phyloP scores from a whole-genome alignment of 1,284 basidiomycete genomes.

The Sporisorium iseilematis-ciliati region DNA sequence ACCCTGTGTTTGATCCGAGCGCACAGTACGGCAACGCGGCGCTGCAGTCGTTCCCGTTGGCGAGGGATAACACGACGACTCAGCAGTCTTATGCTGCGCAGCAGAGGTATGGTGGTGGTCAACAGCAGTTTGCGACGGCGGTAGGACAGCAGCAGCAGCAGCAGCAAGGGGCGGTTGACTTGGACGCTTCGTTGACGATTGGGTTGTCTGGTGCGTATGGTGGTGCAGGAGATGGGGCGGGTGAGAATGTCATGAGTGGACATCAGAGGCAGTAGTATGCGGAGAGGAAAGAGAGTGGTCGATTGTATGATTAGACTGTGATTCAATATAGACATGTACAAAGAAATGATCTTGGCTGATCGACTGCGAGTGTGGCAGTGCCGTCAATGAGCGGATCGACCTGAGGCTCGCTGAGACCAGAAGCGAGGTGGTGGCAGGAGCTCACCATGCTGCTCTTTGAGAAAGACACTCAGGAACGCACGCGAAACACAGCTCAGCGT shows the following conservation, averaged over 20 bases:
- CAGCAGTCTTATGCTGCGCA: conserved; percentile 5
- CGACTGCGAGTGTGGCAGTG: too few relatives aligned
- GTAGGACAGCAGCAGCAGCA: not conserved
- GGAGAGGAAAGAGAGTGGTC: not conserved
- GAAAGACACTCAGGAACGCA: not conserved
- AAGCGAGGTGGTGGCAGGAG: too few relatives aligned
- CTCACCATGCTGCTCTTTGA: too few relatives aligned
- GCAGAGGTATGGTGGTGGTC: not conserved
- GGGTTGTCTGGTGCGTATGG: conserved; percentile 1
- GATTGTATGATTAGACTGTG: not conserved
- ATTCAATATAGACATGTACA: too few relatives aligned
- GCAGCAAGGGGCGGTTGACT: not conserved
- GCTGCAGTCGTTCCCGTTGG: not conserved
- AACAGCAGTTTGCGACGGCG: conserved; percentile 1
- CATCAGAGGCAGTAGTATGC: not conserved
- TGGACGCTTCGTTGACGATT: conserved; percentile 29
- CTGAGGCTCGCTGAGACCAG: too few relatives aligned
- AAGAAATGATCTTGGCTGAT: too few relatives aligned
- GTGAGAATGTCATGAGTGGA: too few relatives aligned
- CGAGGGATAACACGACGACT: conserved; percentile 12
- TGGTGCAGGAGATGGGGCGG: not conserved
- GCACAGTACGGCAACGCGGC: not conserved
- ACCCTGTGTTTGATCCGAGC: not conserved
- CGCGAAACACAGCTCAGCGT: not conserved
- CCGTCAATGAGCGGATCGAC: too few relatives aligned